Evolutionary conservation across 2,329 filamentous ascomycete species (phyloP).

Genomic region (Fusarium pininemorale): DNA sequence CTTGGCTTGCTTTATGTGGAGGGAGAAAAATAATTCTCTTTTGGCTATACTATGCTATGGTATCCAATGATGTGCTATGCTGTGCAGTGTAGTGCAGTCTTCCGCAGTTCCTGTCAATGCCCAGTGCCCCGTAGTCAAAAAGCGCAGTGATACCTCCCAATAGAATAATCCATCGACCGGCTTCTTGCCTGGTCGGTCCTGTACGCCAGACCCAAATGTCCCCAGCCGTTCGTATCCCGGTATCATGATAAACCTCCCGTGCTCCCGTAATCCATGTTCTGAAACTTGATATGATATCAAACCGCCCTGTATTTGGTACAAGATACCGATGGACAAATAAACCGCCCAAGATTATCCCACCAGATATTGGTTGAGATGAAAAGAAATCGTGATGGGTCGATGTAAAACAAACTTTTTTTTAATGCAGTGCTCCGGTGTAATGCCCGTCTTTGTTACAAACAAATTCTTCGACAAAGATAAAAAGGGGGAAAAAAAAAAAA

Average conservation of each 20-base stretch:
- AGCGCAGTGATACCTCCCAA: constrained; percentile 36
- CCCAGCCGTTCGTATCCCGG: constrained; percentile 44
- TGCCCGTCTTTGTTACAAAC: constrained; percentile 59
- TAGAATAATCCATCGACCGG: constrained; percentile 37
- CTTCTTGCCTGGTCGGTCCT: constrained; percentile 39
- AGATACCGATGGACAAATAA: constrained; percentile 39
- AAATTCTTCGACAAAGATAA: constrained; percentile 41
- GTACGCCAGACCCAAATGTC: constrained; percentile 40
- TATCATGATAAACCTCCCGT: constrained; percentile 45
- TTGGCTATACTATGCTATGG: constrained; percentile 43
- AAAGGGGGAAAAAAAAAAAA: neutral
- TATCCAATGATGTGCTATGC: constrained; percentile 43
- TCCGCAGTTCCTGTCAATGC: constrained; percentile 40
- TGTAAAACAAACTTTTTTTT: constrained; percentile 51
- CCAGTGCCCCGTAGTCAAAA: constrained; percentile 37
- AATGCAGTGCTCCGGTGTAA: constrained; percentile 60
- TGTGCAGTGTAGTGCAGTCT: constrained; percentile 43
- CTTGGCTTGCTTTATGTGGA: constrained; percentile 34
- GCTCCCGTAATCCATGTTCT: constrained; percentile 49
- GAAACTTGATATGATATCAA: constrained; percentile 47
- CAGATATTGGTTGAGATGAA: constrained; percentile 27
- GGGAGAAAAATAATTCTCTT: constrained; percentile 37
- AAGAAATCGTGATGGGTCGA: constrained; percentile 36
- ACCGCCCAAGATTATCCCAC: constrained; percentile 36
- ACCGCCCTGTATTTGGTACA: constrained; percentile 47